Conservation (phyloP, 805 yeast species). For the Starmerella powellii region DNA sequence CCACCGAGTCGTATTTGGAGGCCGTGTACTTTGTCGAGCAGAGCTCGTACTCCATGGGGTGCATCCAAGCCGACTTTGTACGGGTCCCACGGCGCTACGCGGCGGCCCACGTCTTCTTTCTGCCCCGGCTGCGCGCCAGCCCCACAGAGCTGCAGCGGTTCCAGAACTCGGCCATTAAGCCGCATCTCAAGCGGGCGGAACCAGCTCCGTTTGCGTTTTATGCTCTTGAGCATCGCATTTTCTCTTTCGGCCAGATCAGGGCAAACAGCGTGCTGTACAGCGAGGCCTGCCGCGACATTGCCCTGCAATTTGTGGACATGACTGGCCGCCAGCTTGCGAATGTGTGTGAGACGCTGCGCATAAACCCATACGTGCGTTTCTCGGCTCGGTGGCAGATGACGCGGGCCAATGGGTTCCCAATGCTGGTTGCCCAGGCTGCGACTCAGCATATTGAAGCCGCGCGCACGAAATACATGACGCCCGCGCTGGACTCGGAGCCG, state of each 20-base stretch:
- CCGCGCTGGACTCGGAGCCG: slow-evolving; percentile 37
- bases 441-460: slow-evolving; percentile 9
- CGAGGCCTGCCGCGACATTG: slow-evolving; percentile 36
- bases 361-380: slow-evolving; percentile 75
- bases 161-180: slow-evolving; percentile 23
- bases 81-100: slow-evolving; percentile 60
- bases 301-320: slow-evolving; percentile 35
- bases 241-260: slow-evolving; percentile 47
- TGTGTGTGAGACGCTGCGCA: slow-evolving; percentile 68
- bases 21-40: slow-evolving; percentile 76
- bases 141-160: slow-evolving; percentile 21
- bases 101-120: slow-evolving; percentile 57
- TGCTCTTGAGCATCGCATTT: slow-evolving; percentile 62
- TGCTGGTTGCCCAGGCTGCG: slow-evolving; percentile 29
- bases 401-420: slow-evolving; percentile 50
- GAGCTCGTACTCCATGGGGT: slow-evolving; percentile 51
- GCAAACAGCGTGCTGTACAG: slow-evolving; percentile 67
- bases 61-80: slow-evolving; percentile 63
- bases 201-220: slow-evolving; percentile 40
- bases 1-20: slow-evolving; percentile 51
- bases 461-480: slow-evolving; percentile 20
- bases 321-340: slow-evolving; percentile 58
- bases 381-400: slow-evolving; percentile 32
- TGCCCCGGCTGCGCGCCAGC: slow-evolving; percentile 39
- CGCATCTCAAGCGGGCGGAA: slow-evolving; percentile 26